A percentile compares a stretch with the other conserved stretches of the same genome.
Conservation (phyloP, 1,284 basidiomycete genomes). For the Apiotrichum montevideense region DNA sequence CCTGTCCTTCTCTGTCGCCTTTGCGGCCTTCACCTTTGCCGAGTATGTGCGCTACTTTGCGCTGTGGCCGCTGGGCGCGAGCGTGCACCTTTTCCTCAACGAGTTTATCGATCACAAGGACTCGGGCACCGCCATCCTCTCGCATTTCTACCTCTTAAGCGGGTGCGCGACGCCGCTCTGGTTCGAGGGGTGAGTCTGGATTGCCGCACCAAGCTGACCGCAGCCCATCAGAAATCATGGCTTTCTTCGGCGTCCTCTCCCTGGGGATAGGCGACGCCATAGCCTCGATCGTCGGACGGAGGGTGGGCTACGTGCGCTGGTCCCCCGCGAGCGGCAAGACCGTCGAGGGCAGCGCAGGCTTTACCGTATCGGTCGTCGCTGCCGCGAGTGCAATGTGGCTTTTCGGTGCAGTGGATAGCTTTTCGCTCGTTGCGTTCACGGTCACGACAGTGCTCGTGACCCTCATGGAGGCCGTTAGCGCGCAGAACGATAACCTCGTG, state of each 20-base stretch:
- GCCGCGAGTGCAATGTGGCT: constrained; percentile 66
- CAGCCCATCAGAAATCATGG: constrained; percentile 64
- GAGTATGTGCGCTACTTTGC: constrained; percentile 98
- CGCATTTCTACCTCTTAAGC: constrained; percentile 93
- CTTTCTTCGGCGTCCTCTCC: constrained; percentile 83
- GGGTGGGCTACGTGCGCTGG: constrained; percentile 75
- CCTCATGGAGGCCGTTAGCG: constrained; percentile 75
- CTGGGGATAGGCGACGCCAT: constrained; percentile 91
- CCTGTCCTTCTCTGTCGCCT: constrained; percentile 85
- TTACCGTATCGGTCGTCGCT: constrained; percentile 63
- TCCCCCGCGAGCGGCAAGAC: constrained; percentile 78
- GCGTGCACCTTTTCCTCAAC: constrained; percentile 91
- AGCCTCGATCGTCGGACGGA: constrained; percentile 85
- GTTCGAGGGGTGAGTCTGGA: constrained; percentile 74
- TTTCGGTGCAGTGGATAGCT: constrained; percentile 61
- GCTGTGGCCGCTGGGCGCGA: constrained; percentile 89
- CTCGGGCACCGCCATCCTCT: constrained; percentile 89
- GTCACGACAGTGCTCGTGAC: constrained; percentile 58
- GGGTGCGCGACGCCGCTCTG: constrained; percentile 91
- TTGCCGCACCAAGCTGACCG: neutral
- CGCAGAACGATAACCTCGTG: constrained; percentile 91
- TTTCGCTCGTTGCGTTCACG: constrained; percentile 50
- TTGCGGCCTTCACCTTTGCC: constrained; percentile 87
- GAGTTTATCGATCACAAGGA: constrained; percentile 97
- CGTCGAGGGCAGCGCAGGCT: constrained; percentile 81